Evolutionary conservation across 2,329 filamentous ascomycete genomes (phyloP).

Genomic region (Microsporum ferrugineum): DNA sequence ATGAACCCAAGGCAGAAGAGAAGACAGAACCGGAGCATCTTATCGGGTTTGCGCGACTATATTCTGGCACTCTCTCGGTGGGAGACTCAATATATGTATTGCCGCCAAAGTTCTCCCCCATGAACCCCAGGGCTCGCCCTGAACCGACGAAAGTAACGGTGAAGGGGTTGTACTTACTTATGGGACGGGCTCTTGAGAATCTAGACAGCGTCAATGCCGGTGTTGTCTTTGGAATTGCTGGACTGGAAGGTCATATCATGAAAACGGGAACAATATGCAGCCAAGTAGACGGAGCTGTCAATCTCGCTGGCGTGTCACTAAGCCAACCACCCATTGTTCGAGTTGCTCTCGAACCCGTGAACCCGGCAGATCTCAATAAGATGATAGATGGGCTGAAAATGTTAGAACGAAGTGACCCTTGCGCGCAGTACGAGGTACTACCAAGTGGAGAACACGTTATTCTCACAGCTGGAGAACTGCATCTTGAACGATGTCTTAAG

Average conservation of each 20-base stretch:
- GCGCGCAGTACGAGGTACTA: conserved; percentile 89
- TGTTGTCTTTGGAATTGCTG: conserved; percentile 88
- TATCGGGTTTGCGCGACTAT: conserved; percentile 87
- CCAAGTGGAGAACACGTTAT: conserved; percentile 90
- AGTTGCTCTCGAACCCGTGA: conserved; percentile 85
- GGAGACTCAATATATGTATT: conserved; percentile 87
- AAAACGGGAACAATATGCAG: conserved; percentile 93
- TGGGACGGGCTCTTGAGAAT: conserved; percentile 80
- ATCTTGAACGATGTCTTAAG: conserved; percentile 85
- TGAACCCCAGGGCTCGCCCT: conserved; percentile 57
- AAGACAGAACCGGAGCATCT: conserved; percentile 70
- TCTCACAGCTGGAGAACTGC: conserved; percentile 83
- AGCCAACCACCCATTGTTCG: conserved; percentile 84
- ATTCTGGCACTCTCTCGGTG: conserved; percentile 78
- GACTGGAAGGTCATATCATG: conserved; percentile 82
- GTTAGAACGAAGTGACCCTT: conserved; percentile 88
- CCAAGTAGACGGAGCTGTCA: conserved; percentile 72
- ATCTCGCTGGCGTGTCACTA: conserved; percentile 75
- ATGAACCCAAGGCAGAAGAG: conserved; percentile 43
- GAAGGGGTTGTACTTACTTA: conserved; percentile 82
- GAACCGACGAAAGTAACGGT: conserved; percentile 73
- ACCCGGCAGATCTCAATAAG: conserved; percentile 81
- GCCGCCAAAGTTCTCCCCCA: conserved; percentile 83
- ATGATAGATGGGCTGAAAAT: conserved; percentile 83
- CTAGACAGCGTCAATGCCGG: conserved; percentile 79